phyloP scores from a whole-genome alignment of 805 yeast species.

The Lachancea meyersii region DNA sequence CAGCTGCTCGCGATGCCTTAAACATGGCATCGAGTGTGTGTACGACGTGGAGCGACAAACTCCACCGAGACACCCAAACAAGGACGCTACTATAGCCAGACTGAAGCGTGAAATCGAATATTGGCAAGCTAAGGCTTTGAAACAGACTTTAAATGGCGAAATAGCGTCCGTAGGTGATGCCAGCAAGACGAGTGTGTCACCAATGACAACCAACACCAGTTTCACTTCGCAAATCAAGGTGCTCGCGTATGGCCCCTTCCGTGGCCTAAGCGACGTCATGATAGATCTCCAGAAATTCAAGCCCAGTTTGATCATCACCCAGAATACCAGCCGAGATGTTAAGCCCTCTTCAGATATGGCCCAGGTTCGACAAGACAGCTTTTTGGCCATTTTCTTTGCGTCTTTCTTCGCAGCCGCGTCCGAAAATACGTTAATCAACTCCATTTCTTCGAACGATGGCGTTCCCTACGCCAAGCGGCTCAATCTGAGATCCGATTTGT shows the following conservation, averaged over 20 bases:
- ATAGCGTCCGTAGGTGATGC: not conserved
- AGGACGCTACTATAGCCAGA: slow-evolving; percentile 28
- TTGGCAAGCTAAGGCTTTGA: slow-evolving; percentile 28
- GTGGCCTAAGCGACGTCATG: slow-evolving; percentile 14
- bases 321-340: slow-evolving; percentile 29
- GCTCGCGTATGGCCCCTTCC: not conserved
- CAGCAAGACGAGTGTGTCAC: not conserved
- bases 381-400: slow-evolving; percentile 25
- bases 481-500: slow-evolving; percentile 19
- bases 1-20: slow-evolving; percentile 27
- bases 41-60: slow-evolving; percentile 30
- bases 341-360: slow-evolving; percentile 32
- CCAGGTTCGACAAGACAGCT: slow-evolving; percentile 27
- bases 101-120: slow-evolving; percentile 29
- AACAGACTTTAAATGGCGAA: slow-evolving; percentile 1
- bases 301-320: slow-evolving; percentile 28
- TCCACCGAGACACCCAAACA: slow-evolving; percentile 30
- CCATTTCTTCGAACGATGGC: slow-evolving; percentile 25
- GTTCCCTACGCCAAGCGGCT: slow-evolving; percentile 25
- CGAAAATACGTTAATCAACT: slow-evolving; percentile 28
- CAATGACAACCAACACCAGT: not conserved
- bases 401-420: slow-evolving; percentile 27
- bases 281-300: slow-evolving; percentile 25
- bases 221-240: not conserved
- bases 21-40: slow-evolving; percentile 24